Evolutionary conservation across 2,329 filamentous ascomycete genomes (phyloP).

Genomic region (Epichloe gansuensis): DNA sequence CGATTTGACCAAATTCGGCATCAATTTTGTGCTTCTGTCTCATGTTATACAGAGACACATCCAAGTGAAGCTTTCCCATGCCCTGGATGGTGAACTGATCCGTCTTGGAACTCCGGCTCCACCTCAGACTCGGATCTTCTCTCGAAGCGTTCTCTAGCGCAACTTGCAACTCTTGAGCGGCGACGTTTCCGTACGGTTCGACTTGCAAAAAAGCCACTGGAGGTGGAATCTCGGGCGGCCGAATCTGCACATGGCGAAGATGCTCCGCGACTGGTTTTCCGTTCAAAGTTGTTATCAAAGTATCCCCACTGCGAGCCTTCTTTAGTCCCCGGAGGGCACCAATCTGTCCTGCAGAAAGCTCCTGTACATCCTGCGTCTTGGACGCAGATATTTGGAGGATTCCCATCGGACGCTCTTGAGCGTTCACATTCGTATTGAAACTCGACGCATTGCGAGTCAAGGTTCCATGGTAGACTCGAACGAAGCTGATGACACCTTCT

Average conservation of each 20-base stretch:
- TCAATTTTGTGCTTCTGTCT: slow-evolving; percentile 80
- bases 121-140: slow-evolving; percentile 85
- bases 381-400: slow-evolving; percentile 83
- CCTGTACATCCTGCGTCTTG: slow-evolving; percentile 71
- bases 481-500: slow-evolving; percentile 78
- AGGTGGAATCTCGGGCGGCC: slow-evolving; percentile 78
- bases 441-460: slow-evolving; percentile 61
- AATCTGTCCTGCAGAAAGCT: slow-evolving; percentile 77
- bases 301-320: slow-evolving; percentile 85
- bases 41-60: slow-evolving; percentile 80
- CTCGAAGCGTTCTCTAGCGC: slow-evolving; percentile 66
- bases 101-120: slow-evolving; percentile 74
- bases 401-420: slow-evolving; percentile 67
- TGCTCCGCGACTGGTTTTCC: slow-evolving; percentile 51
- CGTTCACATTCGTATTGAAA: slow-evolving; percentile 75
- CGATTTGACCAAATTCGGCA: slow-evolving; percentile 77
- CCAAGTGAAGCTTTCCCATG: slow-evolving; percentile 92
- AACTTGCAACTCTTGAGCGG: slow-evolving; percentile 67
- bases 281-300: slow-evolving; percentile 60
- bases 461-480: slow-evolving; percentile 79
- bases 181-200: slow-evolving; percentile 63
- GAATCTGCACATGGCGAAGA: slow-evolving; percentile 64
- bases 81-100: slow-evolving; percentile 88
- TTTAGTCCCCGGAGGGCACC: slow-evolving; percentile 87
- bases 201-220: slow-evolving; percentile 96